Base-by-base conservation (phyloP, 768 basidiomycete genomes). In the Suillus decipiens region DNA sequence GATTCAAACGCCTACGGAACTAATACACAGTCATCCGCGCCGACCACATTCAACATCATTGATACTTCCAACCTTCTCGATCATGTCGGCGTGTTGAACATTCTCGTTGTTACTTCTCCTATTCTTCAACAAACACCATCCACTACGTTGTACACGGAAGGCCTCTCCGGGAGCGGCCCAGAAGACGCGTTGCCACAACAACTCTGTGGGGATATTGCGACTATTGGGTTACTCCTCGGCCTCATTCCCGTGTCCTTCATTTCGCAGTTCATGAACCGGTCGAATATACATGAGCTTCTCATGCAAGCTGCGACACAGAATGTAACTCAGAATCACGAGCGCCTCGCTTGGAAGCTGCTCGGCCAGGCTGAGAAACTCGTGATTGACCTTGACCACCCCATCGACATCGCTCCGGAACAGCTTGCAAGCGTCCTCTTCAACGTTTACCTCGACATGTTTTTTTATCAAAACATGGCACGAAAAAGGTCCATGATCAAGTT, bases 41-140 rank as follows among this genome's bases (percentile, higher is more conserved):
- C 75, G 12, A 67, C 67, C 9, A 60, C 24, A 9, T 77, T 75
- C 60, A 70, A 75, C 28, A 71, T 77, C 48, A 77, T 75, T 53
- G 67, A 75, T 47, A 74, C 74, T 15, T 75, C 76, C 43, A 77
- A 76, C 31, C 10, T 76, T 17, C 66, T 67, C 34, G 74, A 76
- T 51, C 68, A 77, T 42, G 53, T 74, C 8, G 75, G 74, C 7
- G 63, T 77, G n/a, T 48, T 76, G 33, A 75, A 75, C 56, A 43
- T 75, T 5, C 60, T 75, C 50, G 54, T 66, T 17, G 66, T 45
- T 54, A 59, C 69, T 11, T n/a, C 53, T 43, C 75, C 74, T 14
- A 48, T 75, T 41, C 72, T 75, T 43, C 53, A 58, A 28, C 58
- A 60, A 51, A 66, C 68, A 19, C 68, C 69, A 42, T 69, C 64